Base-by-base conservation (phyloP, 2,329 filamentous ascomycete species). In the Sarocladiaceae sp. region DNA sequence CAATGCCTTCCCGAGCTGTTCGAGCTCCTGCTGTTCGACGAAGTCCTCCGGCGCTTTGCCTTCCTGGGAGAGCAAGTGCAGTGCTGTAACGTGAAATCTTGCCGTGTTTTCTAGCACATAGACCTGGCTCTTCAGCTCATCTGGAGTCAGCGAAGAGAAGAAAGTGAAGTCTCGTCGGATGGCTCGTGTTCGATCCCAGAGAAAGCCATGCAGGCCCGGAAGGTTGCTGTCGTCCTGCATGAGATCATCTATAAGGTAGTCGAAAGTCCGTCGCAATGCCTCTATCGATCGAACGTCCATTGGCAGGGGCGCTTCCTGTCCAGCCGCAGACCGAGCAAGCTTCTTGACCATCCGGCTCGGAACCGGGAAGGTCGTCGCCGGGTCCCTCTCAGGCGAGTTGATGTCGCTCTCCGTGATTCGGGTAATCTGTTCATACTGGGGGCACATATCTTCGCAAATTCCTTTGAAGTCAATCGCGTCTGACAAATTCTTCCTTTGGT, bases 91-190 rank as follows among this genome's bases (percentile, higher is more conserved):
- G 62, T 88, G 84, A 53, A 87, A 87, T 50, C 84, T 77, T 12
- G 81, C 76, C 53, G 87, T 86, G 22, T 78, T 81, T 62, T 88
- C 84, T 20, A 87, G 70, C 33, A 82, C 82, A 60, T 84, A 83
- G 10, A 87, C 74, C 57, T 85, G 76, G 18, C 78, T 74, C 23
- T 71, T 72, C 61, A 83, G 74, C 58, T 86, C 83, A 2, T 79
- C 72, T 2, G 73, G 62, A 3, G 71, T 76, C 66, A 86, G 75
- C 50, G 77, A 76, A 3, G 83, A 83, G 56, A 87, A 83, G 54
- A 87, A 85, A 17, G 82, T 82, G 58, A 87, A 85, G 61, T 88
- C 84, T 55, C 84, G 79, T 22, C 84, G 80, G 53, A 88, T 82
- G 8, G 83, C 83, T 53, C 84, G 73, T 20, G 84, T 86, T 39